Evolutionary conservation across 139 green algal species (phyloP).

Genomic region (Diplosphaera chodatii): DNA sequence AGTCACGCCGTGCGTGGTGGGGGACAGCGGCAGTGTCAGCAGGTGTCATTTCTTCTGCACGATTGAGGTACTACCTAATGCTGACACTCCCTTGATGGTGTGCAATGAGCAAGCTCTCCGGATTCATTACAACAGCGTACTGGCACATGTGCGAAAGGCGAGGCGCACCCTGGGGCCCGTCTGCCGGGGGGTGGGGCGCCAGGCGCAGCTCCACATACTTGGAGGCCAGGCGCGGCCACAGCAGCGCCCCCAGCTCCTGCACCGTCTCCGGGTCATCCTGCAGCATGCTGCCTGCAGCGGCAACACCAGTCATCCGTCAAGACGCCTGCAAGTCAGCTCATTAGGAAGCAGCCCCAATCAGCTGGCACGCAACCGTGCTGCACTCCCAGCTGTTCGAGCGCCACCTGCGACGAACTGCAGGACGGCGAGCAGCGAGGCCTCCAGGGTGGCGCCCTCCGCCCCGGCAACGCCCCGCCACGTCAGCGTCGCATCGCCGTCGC

Average conservation of each 20-base stretch:
- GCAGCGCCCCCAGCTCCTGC: slow-evolving; percentile 14
- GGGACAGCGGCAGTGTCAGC: no score
- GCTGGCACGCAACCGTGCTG: no score
- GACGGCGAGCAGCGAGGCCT: background rate
- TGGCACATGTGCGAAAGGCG: no score
- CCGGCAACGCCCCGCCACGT: background rate
- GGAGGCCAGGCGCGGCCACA: slow-evolving; percentile 19
- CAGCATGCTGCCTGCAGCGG: background rate
- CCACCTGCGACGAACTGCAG: background rate
- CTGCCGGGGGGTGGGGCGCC: slow-evolving; percentile 5
- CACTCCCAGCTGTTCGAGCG: no score
- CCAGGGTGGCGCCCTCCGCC: background rate
- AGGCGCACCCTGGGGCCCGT: background rate
- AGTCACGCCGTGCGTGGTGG: no score
- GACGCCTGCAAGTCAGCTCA: no score
- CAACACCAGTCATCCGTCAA: background rate
- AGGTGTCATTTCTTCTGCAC: no score
- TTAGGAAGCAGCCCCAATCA: no score
- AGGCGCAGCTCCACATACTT: slow-evolving; percentile 18
- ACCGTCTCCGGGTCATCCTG: background rate
- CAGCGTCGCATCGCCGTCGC: background rate
- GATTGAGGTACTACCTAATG: no score
- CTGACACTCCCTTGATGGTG: no score
- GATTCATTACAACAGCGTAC: no score
- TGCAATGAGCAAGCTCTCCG: no score